Base-by-base conservation (phyloP, 2,329 filamentous ascomycete species). In the Davidsoniella virescens region DNA sequence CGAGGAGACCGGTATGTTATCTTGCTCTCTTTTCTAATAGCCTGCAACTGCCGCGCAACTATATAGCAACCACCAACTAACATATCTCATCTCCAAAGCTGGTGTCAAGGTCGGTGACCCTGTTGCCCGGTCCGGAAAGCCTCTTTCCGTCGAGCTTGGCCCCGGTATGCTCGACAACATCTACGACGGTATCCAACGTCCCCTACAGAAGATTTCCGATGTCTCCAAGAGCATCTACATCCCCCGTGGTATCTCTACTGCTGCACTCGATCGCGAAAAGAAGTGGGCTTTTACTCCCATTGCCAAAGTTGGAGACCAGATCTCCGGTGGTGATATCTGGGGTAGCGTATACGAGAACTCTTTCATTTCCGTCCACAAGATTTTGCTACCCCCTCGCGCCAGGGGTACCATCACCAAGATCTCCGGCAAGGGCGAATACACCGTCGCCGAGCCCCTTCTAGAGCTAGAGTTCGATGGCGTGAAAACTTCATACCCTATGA, bases 101-200 rank as follows among this genome's bases (percentile, higher is more conserved):
- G 92, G 92, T 70, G 83, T 98, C 58, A 94, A 80, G 58, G 88
- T 98, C 57, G 92, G 92, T 63, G 92, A 98, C 64, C 92, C 92
- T 47, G 92, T 98, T 58, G 61, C 70, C 54, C 79, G 90, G 61
- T 95, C 90, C 52, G 86, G 87, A 66, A 95, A 96, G 75, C 92
- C 92, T 56, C 73, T 98, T 51, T 95, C 92, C 52, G 92, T 98
- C 67, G 92, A 98, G 68, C 82, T 98, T 44, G 92, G 92, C 47
- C 92, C 92, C 56, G 92, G 92, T 64, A 73, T 98, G 65, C 87
- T 98, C 77, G 90, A 96, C 70, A 95, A 92, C 58, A 98, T 98
- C 67, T 98, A 96, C 74, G 92, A 98, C 66, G 92, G 92, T 71
- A 98, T 98, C 61, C 92, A 98, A 68, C 82, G 92, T 63, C 92